Percentiles rank a stretch among this genome's conserved stretches.
Conservation (phyloP, 148 eudicot species). For the Chenopodium album region DNA sequence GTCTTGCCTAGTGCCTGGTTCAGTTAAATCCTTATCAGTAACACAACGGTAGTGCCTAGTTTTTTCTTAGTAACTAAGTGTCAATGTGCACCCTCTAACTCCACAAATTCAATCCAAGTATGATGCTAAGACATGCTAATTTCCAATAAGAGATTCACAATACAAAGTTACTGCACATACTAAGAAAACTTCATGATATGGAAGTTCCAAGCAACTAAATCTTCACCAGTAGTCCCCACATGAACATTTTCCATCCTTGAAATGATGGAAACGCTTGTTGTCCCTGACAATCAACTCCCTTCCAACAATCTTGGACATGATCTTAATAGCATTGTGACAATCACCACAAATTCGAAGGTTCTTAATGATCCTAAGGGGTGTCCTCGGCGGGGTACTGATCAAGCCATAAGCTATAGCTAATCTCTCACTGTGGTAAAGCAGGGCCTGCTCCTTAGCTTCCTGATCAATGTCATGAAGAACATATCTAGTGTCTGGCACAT, state of each 20-base stretch:
- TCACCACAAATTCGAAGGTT: slow-evolving; percentile 72
- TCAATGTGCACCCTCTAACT: slow-evolving; percentile 28
- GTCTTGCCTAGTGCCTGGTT: not conserved
- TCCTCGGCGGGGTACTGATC: slow-evolving; percentile 69
- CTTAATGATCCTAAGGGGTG: slow-evolving; percentile 68
- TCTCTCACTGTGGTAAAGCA: slow-evolving; percentile 76
- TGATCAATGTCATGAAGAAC: slow-evolving; percentile 88
- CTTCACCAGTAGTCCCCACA: slow-evolving; percentile 73
- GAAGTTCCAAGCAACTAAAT: slow-evolving; percentile 2
- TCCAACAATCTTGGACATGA: slow-evolving; percentile 71
- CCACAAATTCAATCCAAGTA: not conserved
- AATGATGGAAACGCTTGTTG: slow-evolving; percentile 71
- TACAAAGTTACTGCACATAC: not conserved
- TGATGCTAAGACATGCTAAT: not conserved
- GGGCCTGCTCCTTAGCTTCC: slow-evolving; percentile 78
- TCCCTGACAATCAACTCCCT: slow-evolving; percentile 71
- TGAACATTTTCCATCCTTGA: slow-evolving; percentile 79
- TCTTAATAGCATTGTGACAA: slow-evolving; percentile 76
- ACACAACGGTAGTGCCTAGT: not conserved
- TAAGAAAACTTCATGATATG: not conserved
- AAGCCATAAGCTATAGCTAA: slow-evolving; percentile 78
- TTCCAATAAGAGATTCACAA: not conserved
- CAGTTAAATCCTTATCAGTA: not conserved
- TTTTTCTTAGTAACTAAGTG: slow-evolving; percentile 18
- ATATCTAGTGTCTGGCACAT: slow-evolving; percentile 66